Percentiles rank a stretch among this genome's conserved stretches.
Evolutionary conservation across 495 filamentous ascomycete species (phyloP).

Genomic region (Aspergillus conjunctus): DNA sequence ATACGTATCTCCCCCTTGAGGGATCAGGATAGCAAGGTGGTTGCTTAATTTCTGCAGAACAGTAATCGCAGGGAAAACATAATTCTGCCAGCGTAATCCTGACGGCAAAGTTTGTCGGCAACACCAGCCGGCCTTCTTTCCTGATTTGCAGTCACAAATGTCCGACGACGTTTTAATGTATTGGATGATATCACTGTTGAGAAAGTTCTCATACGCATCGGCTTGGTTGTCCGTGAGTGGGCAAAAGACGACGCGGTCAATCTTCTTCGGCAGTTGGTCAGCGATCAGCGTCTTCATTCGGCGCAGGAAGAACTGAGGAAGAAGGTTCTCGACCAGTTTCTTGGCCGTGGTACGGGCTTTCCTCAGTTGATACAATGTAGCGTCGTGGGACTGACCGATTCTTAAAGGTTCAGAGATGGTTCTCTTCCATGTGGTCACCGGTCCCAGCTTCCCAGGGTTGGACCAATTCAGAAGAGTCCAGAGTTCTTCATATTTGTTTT

Average conservation of each 20-base stretch:
- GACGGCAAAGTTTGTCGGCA: constrained; percentile 63
- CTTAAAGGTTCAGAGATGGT: constrained; percentile 78
- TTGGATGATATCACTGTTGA: constrained; percentile 70
- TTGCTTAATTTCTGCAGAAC: constrained; percentile 86
- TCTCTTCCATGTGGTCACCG: constrained; percentile 73
- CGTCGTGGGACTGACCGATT: constrained; percentile 88
- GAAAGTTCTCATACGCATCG: constrained; percentile 80
- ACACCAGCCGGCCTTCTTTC: constrained; percentile 80
- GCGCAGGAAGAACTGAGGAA: constrained; percentile 89
- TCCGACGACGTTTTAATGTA: constrained; percentile 69
- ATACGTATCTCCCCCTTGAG: constrained; percentile 60
- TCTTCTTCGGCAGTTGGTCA: constrained; percentile 94
- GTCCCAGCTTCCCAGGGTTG: constrained; percentile 85
- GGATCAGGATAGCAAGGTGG: constrained; percentile 88
- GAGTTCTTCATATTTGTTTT: constrained; percentile 96
- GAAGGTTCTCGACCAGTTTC: constrained; percentile 81
- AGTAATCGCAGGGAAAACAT: constrained; percentile 84
- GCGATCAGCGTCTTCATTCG: constrained; percentile 93
- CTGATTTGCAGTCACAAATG: constrained; percentile 68
- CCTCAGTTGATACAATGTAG: constrained; percentile 81
- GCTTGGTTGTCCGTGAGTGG: constrained; percentile 81
- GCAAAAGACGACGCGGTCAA: constrained; percentile 92
- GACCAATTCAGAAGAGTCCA: constrained; percentile 98
- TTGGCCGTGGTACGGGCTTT: constrained; percentile 79
- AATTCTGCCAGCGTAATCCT: constrained; percentile 68